These are phyloP conservation scores for Metschnikowia lachancei DNA, from an alignment of 805 yeast genomes.

Conservation along the genomic window DNA sequence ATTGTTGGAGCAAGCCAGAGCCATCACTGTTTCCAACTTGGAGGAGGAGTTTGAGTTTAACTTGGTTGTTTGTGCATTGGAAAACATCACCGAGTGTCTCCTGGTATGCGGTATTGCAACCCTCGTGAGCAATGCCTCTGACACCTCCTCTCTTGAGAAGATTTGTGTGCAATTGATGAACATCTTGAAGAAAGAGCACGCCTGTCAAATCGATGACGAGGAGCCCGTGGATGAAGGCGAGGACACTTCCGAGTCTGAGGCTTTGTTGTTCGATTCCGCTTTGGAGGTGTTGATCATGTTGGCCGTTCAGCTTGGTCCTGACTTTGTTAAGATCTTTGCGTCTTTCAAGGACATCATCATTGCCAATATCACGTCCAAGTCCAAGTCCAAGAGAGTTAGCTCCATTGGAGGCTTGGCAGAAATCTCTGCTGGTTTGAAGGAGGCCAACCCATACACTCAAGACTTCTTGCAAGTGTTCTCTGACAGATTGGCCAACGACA, in stretches of 20 bases:
- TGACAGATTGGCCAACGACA: constrained; percentile 67
- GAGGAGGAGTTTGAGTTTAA: constrained; percentile 80
- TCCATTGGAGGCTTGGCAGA: constrained; percentile 92
- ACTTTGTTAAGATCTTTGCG: constrained; percentile 69
- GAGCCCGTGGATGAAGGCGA: constrained; percentile 61
- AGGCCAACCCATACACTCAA: constrained; percentile 60
- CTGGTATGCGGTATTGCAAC: constrained; percentile 72
- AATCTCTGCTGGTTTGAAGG: constrained; percentile 71
- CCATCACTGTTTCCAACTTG: constrained; percentile 57
- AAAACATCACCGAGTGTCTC: constrained; percentile 65
- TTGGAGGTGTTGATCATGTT: constrained; percentile 80
- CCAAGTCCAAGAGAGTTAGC: constrained; percentile 70
- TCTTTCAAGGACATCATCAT: constrained; percentile 66
- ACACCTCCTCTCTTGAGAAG: constrained; percentile 53
- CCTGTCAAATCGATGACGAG: constrained; percentile 73
- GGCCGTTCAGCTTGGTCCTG: constrained; percentile 73
- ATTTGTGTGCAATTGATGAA: constrained; percentile 70
- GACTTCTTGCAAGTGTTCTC: constrained; percentile 70
- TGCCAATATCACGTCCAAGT: constrained; percentile 56
- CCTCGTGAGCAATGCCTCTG: constrained; percentile 57
- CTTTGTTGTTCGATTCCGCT: constrained; percentile 78
- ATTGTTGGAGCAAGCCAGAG: constrained; percentile 66
- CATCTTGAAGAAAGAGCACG: constrained; percentile 77
- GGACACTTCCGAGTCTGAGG: constrained; percentile 46
- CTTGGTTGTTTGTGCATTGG: constrained; percentile 77